These are phyloP conservation scores for Acanthamoeba royreba DNA, from an alignment of 208 protist species.

Conservation along the genomic window DNA sequence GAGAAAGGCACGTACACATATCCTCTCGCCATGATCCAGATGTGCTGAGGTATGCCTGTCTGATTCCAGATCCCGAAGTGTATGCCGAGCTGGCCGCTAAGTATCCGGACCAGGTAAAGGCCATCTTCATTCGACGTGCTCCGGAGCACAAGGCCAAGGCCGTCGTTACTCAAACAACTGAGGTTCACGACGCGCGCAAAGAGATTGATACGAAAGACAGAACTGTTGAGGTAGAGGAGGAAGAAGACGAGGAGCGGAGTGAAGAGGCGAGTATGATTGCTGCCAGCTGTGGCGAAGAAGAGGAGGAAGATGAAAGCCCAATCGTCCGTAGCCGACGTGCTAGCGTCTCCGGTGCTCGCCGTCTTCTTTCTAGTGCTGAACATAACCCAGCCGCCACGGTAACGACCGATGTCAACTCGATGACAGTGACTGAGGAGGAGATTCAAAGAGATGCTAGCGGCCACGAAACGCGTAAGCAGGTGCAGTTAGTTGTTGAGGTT, in stretches of 20 bases:
- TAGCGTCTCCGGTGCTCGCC: not conserved
- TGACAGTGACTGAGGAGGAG: not conserved
- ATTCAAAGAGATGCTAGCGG: not conserved
- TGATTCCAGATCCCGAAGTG: constrained; percentile 25
- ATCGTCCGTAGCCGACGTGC: not conserved
- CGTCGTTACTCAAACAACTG: not conserved
- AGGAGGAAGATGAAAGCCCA: not conserved
- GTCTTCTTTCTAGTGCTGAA: not conserved
- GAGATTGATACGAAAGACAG: not conserved
- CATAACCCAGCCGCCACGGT: not conserved
- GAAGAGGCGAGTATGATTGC: not conserved
- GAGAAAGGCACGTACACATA: constrained; percentile 31
- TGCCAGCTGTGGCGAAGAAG: not conserved
- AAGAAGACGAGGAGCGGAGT: not conserved
- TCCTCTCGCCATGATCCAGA: no score
- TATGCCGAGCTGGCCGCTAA: constrained; percentile 11
- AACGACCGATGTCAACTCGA: not conserved
- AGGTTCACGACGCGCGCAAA: not conserved
- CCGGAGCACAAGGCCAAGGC: not conserved
- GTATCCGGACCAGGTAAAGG: constrained; percentile 29
- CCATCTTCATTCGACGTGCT: constrained; percentile 30
- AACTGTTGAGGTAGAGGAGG: not conserved
- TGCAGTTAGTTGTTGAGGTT: not conserved
- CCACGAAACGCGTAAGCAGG: not conserved
- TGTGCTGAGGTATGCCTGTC: no score